Evolutionary conservation across 2,329 filamentous ascomycete genomes (phyloP).

Genomic region (Penicillium sp.): DNA sequence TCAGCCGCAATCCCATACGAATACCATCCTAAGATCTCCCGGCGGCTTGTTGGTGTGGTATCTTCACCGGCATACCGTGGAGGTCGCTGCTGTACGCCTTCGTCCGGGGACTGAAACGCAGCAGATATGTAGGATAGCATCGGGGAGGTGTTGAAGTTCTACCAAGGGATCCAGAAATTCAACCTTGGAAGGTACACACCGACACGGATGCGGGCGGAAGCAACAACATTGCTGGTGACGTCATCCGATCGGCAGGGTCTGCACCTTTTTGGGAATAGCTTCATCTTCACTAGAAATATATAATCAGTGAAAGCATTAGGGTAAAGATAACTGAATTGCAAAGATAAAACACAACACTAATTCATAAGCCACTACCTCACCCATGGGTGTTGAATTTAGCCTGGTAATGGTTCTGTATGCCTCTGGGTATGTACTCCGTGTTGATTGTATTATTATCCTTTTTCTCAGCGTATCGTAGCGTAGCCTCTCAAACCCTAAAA

Average conservation of each 20-base stretch:
- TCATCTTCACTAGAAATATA: background rate
- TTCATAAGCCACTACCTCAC: too few species aligned
- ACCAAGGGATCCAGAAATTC: background rate
- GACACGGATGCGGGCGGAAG: constrained; percentile 11
- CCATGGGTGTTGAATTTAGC: too few species aligned
- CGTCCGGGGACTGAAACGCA: constrained; percentile 17
- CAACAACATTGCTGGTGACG: background rate
- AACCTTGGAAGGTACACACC: too few species aligned
- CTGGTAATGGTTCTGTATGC: too few species aligned
- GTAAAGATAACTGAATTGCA: too few species aligned
- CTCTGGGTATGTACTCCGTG: too few species aligned
- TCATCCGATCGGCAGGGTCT: constrained; percentile 5
- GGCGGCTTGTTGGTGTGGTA: constrained; percentile 73
- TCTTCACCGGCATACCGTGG: constrained; percentile 76
- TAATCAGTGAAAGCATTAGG: too few species aligned
- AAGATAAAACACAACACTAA: too few species aligned
- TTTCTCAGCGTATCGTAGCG: too few species aligned
- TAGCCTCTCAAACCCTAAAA: too few species aligned
- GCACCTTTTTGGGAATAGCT: background rate
- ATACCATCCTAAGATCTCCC: constrained; percentile 87
- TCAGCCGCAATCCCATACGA: constrained; percentile 92
- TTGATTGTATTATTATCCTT: too few species aligned
- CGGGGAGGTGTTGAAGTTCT: background rate
- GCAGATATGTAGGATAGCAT: constrained; percentile 23
- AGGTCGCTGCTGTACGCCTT: constrained; percentile 27